Conservation (phyloP, 2,329 filamentous ascomycete species). For the Grosmannia huntii region DNA sequence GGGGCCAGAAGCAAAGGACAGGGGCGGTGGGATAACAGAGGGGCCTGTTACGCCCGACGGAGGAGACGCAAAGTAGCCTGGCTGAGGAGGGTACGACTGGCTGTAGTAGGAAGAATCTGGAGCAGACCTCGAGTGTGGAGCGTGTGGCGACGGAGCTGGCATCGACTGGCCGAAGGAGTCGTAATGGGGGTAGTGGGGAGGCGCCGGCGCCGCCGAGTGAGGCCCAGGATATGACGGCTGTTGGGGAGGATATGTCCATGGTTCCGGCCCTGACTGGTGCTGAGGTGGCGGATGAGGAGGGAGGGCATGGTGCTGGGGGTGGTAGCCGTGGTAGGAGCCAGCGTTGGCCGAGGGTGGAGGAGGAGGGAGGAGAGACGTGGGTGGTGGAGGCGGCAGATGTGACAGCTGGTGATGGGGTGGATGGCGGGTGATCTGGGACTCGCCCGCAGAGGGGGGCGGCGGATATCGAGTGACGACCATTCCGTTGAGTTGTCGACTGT, state of each 20-base stretch:
- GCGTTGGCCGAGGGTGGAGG: constrained; percentile 6
- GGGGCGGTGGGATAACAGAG: constrained; percentile 6
- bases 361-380: constrained; percentile 11
- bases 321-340: neutral
- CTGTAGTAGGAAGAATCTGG: constrained; percentile 6
- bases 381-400: constrained; percentile 10
- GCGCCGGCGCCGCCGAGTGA: constrained; percentile 6
- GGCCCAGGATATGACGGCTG: constrained; percentile 10
- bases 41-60: constrained; percentile 14
- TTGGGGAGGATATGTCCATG: constrained; percentile 5
- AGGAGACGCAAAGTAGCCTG: constrained; percentile 7
- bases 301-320: neutral
- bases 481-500: constrained; percentile 15
- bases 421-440: constrained; percentile 18
- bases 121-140: neutral
- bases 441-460: constrained; percentile 20
- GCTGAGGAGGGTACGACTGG: constrained; percentile 7
- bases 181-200: constrained; percentile 10
- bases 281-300: neutral
- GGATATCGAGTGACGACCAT: constrained; percentile 25
- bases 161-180: constrained; percentile 6
- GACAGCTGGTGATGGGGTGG: constrained; percentile 15
- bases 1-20: constrained; percentile 7
- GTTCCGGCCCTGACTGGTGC: neutral
- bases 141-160: neutral